Evolutionary conservation across 306 rosid genomes (phyloP), one percentile per base, ranked within the genome.

Genomic region (Prunus fruticosa): DNA sequence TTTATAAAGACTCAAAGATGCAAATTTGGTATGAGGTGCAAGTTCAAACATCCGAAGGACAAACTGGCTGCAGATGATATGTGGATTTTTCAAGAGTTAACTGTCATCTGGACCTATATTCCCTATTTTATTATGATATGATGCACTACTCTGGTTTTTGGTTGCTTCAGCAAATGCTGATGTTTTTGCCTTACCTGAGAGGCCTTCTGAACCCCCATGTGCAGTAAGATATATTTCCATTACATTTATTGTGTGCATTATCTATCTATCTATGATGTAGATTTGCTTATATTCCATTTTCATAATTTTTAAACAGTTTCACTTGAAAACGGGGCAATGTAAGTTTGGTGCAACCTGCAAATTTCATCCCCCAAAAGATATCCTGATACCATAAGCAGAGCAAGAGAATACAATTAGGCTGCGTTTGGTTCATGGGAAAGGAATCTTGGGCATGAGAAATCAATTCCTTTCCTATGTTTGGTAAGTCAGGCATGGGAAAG

Each of bases 361-460:
- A 82, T 95, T 95, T 85, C 84, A 95, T 88, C 99, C 90, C 87
- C 96, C 99, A 11, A 95, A 86, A 84, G 97, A 88, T 80, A 80
- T 95, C 71, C 87, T 80, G 78, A 79, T 92, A 86, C 89, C 84
- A 78, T 76, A 60, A 71, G 77, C 83, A 34, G 87, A 77, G 45
- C 96, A 87, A 68, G 88, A 80, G 67, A 83, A 72, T 81, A 86
- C 34, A 82, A 50, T 78, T 73, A 66, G 69, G n/a, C n/a, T n/a
- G n/a, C n/a, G n/a, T n/a, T n/a, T n/a, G n/a, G n/a, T n/a, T n/a
- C n/a, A n/a, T n/a, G n/a, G n/a, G n/a, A n/a, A n/a, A n/a, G n/a
- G n/a, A n/a, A n/a, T n/a, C n/a, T n/a, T n/a, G n/a, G n/a, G n/a
- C n/a, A n/a, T n/a, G n/a, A n/a, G n/a, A n/a, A n/a, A n/a, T n/a